These are phyloP conservation scores for Fusarium neocosmosporiellum DNA, from an alignment of 2,329 filamentous ascomycete genomes.

Conservation along the genomic window DNA sequence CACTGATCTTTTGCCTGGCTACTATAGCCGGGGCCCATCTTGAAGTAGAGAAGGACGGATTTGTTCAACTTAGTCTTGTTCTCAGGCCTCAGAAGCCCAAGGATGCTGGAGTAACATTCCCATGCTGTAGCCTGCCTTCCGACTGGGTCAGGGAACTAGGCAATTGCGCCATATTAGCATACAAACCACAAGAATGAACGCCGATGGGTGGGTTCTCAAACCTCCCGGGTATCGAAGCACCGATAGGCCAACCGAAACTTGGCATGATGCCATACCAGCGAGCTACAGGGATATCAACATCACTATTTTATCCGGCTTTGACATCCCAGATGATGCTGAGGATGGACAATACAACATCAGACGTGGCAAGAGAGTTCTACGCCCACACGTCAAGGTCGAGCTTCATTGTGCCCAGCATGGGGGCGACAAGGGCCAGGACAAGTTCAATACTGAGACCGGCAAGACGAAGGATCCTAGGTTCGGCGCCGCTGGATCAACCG, in stretches of 20 bases:
- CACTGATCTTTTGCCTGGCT: neutral
- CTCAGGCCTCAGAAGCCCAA: neutral
- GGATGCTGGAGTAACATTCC: neutral
- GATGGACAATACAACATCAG: neutral
- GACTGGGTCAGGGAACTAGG: neutral
- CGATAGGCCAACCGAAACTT: neutral
- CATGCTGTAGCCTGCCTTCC: neutral
- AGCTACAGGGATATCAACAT: neutral
- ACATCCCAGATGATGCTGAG: neutral
- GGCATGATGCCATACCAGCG: neutral
- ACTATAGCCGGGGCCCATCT: neutral
- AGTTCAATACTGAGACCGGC: neutral
- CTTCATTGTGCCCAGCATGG: neutral
- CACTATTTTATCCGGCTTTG: neutral
- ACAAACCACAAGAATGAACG: neutral
- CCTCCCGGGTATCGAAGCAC: constrained; percentile 69
- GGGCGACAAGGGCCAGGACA: neutral
- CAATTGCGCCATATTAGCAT: neutral
- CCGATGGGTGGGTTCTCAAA: constrained; percentile 83
- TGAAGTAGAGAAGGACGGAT: neutral
- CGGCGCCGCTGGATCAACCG: neutral
- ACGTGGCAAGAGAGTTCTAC: neutral
- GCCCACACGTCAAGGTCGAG: neutral
- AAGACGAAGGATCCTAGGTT: neutral
- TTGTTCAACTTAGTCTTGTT: neutral